Evolutionary conservation across 164 flowering plant species (phyloP).

Genomic region (Piper longum): DNA sequence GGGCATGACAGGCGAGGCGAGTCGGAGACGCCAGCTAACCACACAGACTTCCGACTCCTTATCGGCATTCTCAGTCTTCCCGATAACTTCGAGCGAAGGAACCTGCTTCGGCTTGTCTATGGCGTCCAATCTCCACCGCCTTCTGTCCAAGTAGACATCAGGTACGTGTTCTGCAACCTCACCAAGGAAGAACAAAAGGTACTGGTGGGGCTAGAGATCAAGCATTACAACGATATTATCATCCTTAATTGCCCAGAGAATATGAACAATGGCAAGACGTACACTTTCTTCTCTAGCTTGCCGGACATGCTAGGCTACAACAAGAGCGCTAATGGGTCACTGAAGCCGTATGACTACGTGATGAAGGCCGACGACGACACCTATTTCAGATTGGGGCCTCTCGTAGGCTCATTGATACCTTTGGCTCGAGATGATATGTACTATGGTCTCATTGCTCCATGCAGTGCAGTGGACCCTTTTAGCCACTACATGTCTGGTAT

Average conservation of each 20-base stretch:
- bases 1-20: background rate
- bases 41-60: constrained; percentile 24
- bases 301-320: constrained; percentile 14
- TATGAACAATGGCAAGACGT: constrained; percentile 82
- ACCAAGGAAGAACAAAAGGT: constrained; percentile 40
- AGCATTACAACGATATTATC: constrained; percentile 44
- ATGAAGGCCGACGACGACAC: constrained; percentile 61
- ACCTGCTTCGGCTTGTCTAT: constrained; percentile 50
- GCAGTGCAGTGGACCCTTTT: constrained; percentile 74
- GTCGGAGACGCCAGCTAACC: background rate
- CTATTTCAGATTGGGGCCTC: background rate
- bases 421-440: constrained; percentile 65
- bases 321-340: constrained; percentile 14
- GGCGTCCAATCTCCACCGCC: constrained; percentile 30
- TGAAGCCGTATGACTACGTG: constrained; percentile 31
- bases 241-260: constrained; percentile 64
- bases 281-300: constrained; percentile 53
- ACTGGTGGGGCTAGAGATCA: constrained; percentile 38
- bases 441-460: constrained; percentile 79
- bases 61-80: constrained; percentile 47
- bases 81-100: constrained; percentile 36
- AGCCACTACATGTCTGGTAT: constrained; percentile 77
- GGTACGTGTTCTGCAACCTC: constrained; percentile 51
- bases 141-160: constrained; percentile 34
- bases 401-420: constrained; percentile 32